Conservation (phyloP, 1,284 basidiomycete genomes). For the Phellopilus nigrolimitatus region DNA sequence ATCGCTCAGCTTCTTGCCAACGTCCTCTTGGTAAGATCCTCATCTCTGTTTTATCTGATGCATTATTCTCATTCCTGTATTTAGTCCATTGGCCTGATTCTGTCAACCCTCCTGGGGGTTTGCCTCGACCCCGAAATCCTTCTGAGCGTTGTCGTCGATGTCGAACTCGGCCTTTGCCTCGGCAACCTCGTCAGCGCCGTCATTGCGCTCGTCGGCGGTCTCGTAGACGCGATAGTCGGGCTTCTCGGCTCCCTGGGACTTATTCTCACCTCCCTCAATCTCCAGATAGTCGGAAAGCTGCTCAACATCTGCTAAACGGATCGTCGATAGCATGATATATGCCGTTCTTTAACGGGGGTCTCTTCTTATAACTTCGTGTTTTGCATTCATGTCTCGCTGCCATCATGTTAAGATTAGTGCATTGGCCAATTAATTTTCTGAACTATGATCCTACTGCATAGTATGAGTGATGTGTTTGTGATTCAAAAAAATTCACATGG, state of each 20-base stretch:
- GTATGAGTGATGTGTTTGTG: background rate
- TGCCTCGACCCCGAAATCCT: constrained; percentile 5
- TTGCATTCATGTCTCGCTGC: background rate
- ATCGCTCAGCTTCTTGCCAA: constrained; percentile 15
- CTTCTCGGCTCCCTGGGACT: background rate
- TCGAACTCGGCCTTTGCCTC: constrained; percentile 8
- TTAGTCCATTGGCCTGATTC: constrained; percentile 1
- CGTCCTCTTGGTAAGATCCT: background rate
- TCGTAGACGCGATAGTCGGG: constrained; percentile 2
- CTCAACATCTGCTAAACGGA: constrained; percentile 11
- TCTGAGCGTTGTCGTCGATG: constrained; percentile 1
- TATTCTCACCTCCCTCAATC: constrained; percentile 5
- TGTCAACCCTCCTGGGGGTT: background rate
- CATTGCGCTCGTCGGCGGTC: constrained; percentile 5
- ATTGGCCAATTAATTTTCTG: no score
- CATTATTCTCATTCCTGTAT: background rate
- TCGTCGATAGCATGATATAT: background rate
- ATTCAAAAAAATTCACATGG: background rate
- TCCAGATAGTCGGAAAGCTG: constrained; percentile 1
- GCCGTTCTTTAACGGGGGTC: background rate
- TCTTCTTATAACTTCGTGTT: background rate
- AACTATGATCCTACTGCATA: background rate
- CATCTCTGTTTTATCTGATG: background rate
- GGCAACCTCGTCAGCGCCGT: constrained; percentile 13
- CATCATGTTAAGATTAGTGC: background rate